Evolutionary conservation across 2,329 filamentous ascomycete genomes (phyloP), one percentile per base, ranked within the genome.

Genomic region (Dactylellina sp.): DNA sequence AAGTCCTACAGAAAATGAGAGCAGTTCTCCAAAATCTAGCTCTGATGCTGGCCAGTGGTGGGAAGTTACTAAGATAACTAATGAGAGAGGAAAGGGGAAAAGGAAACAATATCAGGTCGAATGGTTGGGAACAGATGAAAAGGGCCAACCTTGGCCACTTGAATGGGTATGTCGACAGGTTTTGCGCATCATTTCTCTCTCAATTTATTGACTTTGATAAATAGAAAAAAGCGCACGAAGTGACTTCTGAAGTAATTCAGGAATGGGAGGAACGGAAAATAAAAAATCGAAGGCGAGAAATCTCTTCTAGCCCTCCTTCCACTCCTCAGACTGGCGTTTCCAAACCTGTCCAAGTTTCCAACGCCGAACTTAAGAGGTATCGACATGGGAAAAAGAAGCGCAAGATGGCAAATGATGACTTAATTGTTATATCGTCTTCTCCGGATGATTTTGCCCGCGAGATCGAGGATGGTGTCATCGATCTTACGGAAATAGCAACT

Each of bases 101-200:
- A 65, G 56, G 24, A 61, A 57, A 24, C 46, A 57, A 16, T 74
- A 65, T 55, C 25, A 32, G 6, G 49, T 74, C 2, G 61, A 74
- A 52, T 74, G 61, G 61, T 61, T 60, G 6, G 70, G 70, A 16
- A 56, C 50, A 9, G 61, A 74, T 16, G 40, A 50, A 7, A 32
- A 47, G 32, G 61, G 61, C 9, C 39, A 66, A 22, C 70, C 61
- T n/a, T 74, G 70, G 70, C 70, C 70, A 1, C 60, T 44, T 3
- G 70, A 74, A 18, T 74, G 70, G 70, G 70, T 74, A 14, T 20
- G 70, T 61, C 35, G n/a, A n/a, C 5, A 9, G 1, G 7, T 18
- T 18, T 25, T 40, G 18, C 28, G 37, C 1, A 18, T 18, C 16
- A 18, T 35, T 20, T 20, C n/a, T 49, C 7, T 16, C 12, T 18